Percentiles rank a stretch among this genome's conserved stretches.
Evolutionary conservation across 495 filamentous ascomycete species (phyloP).

Genomic region (Massariosphaeria phaeospora): DNA sequence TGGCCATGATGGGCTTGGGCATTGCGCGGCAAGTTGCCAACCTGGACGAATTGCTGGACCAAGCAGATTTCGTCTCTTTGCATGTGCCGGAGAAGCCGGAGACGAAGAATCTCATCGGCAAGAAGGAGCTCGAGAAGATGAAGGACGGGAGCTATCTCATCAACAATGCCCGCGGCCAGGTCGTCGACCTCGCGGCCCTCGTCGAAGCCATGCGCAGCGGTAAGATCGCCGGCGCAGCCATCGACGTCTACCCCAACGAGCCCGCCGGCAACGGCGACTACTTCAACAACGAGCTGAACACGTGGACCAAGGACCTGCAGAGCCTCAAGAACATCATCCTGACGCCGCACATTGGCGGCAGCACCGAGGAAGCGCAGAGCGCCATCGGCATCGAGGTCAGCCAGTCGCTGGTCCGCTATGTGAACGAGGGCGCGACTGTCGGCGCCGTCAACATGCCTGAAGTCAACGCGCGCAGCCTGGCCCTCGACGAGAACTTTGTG

Average conservation of each 20-base stretch:
- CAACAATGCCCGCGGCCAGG: constrained; percentile 89
- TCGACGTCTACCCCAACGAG: constrained; percentile 95
- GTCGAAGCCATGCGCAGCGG: constrained; percentile 82
- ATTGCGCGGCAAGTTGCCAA: constrained; percentile 75
- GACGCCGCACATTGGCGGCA: constrained; percentile 93
- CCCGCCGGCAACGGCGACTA: constrained; percentile 91
- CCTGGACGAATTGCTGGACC: constrained; percentile 66
- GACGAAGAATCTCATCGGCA: constrained; percentile 83
- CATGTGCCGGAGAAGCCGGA: constrained; percentile 93
- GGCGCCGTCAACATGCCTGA: constrained; percentile 96
- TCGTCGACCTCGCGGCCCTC: constrained; percentile 90
- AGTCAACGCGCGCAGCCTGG: constrained; percentile 78
- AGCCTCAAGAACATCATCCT: constrained; percentile 87
- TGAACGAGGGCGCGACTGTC: constrained; percentile 84
- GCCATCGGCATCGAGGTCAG: constrained; percentile 93
- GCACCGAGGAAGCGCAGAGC: constrained; percentile 95
- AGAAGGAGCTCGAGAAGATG: constrained; percentile 76
- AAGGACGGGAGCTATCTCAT: constrained; percentile 88
- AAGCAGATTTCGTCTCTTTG: constrained; percentile 84
- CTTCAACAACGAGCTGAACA: constrained; percentile 80
- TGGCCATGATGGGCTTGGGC: constrained; percentile 90
- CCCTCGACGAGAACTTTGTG: constrained; percentile 77
- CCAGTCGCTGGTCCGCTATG: constrained; percentile 81
- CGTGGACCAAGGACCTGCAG: constrained; percentile 81
- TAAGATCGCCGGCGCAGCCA: constrained; percentile 86